Conservation (phyloP, 345 rosid species). For the Hibiscus syriacus region DNA sequence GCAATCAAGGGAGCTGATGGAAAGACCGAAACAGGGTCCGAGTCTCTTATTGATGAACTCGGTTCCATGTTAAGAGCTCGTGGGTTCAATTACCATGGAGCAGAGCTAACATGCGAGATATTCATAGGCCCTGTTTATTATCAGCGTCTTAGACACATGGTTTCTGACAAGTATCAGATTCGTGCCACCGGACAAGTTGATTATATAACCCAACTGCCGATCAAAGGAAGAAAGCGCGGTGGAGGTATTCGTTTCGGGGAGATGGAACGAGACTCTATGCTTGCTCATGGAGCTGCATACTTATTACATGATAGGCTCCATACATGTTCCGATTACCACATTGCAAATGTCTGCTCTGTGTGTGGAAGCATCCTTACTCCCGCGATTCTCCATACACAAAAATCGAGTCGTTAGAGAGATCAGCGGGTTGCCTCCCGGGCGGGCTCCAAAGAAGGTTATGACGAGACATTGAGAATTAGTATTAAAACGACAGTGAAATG, state of each 20-base stretch:
- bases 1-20: conserved; percentile 38
- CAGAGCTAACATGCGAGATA: conserved; percentile 80
- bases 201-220: conserved; percentile 86
- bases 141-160: conserved; percentile 96
- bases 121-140: conserved; percentile 96
- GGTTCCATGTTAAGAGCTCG: conserved; percentile 58
- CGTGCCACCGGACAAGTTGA: conserved; percentile 83
- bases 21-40: conserved; percentile 29
- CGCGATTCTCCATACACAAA: conserved; percentile 46
- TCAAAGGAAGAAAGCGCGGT: conserved; percentile 89
- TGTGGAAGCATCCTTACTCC: conserved; percentile 83
- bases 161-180: conserved; percentile 96
- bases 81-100: conserved; percentile 86
- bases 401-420: conserved; percentile 40
- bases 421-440: conserved; percentile 64
- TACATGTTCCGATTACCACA: conserved; percentile 80
- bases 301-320: conserved; percentile 92
- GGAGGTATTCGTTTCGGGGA: conserved; percentile 98
- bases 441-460: conserved; percentile 62
- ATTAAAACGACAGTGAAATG: too few species aligned
- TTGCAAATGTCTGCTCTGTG: conserved; percentile 80
- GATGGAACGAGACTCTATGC: conserved; percentile 93
- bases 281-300: conserved; percentile 95
- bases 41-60: conserved; percentile 72
- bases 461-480: too few species aligned